These are phyloP conservation scores for Zea mays DNA, from an alignment of 176 grass and related monocot species.

Conservation along the genomic window Zm-B73-REFERENCE-NAM-5.0 NC_050097.1:221892501-221893000, in stretches of 20 bases:
- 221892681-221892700: not conserved
- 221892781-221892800: not conserved
- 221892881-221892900: slow-evolving; percentile 91
- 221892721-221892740: not conserved
- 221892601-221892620: not conserved
- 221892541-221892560: no score
- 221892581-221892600: no score
- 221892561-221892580: no score
- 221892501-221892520: no score
- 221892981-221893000: slow-evolving; percentile 66
- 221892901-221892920: slow-evolving; percentile 87
- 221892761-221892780: not conserved
- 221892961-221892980: slow-evolving; percentile 87
- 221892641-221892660: not conserved
- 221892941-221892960: slow-evolving; percentile 93
- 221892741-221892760: not conserved
- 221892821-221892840: not conserved
- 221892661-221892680: slow-evolving; percentile 6
- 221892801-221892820: not conserved
- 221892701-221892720: not conserved
- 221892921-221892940: slow-evolving; percentile 94
- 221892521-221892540: no score
- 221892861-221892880: slow-evolving; percentile 49
- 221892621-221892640: not conserved
- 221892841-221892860: not conserved